phyloP scores from a whole-genome alignment of 192 early-diverging fungal genomes.

The Anaeromyces robustus region DNA sequence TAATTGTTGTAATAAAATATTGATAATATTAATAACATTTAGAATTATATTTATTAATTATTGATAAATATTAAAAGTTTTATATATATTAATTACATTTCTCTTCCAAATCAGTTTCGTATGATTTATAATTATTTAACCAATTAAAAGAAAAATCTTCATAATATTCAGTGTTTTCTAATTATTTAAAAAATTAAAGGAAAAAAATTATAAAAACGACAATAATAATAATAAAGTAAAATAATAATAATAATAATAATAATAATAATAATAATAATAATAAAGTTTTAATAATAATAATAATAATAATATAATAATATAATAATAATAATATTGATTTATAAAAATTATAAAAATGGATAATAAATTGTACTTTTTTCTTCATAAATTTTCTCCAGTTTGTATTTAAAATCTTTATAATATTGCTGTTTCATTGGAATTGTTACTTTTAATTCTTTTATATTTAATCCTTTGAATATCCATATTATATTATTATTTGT shows the following conservation, averaged over 20 bases:
- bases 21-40: too few relatives aligned
- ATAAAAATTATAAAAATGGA: too few relatives aligned
- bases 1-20: too few relatives aligned
- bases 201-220: too few relatives aligned
- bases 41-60: too few relatives aligned
- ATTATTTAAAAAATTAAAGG: background rate
- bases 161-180: background rate
- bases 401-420: background rate
- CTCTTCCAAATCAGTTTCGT: background rate
- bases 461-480: background rate
- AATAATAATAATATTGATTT: too few relatives aligned
- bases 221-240: too few relatives aligned
- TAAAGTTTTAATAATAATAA: too few relatives aligned
- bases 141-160: background rate
- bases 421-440: background rate
- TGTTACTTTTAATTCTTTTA: background rate
- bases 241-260: too few relatives aligned
- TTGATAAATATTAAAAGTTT: background rate
- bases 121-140: background rate
- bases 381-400: background rate
- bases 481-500: background rate
- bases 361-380: background rate
- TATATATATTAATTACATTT: background rate
- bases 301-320: too few relatives aligned
- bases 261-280: too few relatives aligned